These are phyloP conservation scores for Irpex sp. DNA, from an alignment of 1,284 basidiomycete genomes.

Conservation along the genomic window DNA sequence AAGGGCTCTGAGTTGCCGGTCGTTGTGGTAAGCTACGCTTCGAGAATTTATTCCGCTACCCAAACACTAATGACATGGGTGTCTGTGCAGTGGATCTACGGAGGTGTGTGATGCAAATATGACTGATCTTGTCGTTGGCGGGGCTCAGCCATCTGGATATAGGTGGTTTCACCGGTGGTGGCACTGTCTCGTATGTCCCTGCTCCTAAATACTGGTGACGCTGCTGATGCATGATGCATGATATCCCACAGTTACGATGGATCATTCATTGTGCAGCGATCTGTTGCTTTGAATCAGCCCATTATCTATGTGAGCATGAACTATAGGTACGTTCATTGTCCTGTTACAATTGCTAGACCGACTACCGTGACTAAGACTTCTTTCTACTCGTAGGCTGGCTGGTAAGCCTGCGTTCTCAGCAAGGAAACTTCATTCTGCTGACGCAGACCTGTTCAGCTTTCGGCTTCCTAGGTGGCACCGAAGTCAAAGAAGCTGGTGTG, in stretches of 20 bases:
- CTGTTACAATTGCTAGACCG: not conserved
- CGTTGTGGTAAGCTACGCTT: slow-evolving; percentile 37
- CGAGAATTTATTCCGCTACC: not conserved
- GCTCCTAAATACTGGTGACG: not conserved
- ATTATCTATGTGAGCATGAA: slow-evolving; percentile 26
- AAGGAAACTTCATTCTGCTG: not conserved
- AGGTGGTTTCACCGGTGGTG: slow-evolving; percentile 4
- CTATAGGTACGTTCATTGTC: slow-evolving; percentile 16
- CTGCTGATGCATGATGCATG: not conserved
- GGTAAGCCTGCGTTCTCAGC: not conserved
- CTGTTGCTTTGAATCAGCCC: slow-evolving; percentile 29
- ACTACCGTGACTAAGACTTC: not conserved
- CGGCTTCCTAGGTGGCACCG: slow-evolving; percentile 32
- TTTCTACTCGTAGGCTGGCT: not conserved
- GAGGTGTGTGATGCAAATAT: slow-evolving; percentile 31
- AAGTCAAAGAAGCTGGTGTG: slow-evolving; percentile 31
- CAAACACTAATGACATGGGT: not conserved
- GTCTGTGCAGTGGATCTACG: slow-evolving; percentile 43
- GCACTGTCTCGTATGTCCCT: slow-evolving; percentile 1
- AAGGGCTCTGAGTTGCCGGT: slow-evolving; percentile 46
- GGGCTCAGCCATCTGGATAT: not conserved
- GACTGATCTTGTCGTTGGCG: too few relatives aligned
- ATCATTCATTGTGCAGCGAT: slow-evolving; percentile 39
- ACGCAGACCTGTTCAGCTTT: slow-evolving; percentile 16
- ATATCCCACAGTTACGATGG: slow-evolving; percentile 14